Evolutionary conservation across 2,329 filamentous ascomycete genomes (phyloP).

Genomic region (Tolypocladium nubicola): DNA sequence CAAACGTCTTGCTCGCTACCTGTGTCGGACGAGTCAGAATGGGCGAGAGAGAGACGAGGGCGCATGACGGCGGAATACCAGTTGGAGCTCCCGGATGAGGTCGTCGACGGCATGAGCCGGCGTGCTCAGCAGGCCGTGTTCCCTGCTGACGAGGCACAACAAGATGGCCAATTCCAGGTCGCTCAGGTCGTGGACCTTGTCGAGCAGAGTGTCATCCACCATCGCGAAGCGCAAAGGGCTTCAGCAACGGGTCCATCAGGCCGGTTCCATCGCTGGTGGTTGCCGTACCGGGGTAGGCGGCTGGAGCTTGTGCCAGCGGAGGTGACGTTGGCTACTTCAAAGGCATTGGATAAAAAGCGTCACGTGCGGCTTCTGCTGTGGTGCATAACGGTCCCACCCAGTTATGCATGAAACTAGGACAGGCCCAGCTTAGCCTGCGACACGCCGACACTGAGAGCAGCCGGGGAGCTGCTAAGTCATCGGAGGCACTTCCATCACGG

Average conservation of each 20-base stretch:
- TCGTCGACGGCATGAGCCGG: conserved; percentile 50
- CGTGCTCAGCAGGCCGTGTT: conserved; percentile 84
- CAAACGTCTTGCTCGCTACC: conserved; percentile 62
- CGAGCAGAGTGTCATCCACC: conserved; percentile 51
- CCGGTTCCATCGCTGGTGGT: not conserved
- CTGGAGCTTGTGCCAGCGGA: not conserved
- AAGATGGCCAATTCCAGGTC: conserved; percentile 83
- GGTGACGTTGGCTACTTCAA: not conserved
- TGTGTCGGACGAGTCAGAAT: conserved; percentile 17
- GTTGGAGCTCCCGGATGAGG: conserved; percentile 61
- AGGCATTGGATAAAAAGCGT: not conserved
- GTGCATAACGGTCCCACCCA: not conserved
- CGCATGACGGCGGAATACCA: conserved; percentile 34
- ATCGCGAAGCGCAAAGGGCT: conserved; percentile 27
- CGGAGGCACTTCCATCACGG: not conserved
- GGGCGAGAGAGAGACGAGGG: not conserved
- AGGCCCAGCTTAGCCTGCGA: not conserved
- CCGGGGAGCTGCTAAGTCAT: not conserved
- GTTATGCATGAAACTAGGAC: not conserved
- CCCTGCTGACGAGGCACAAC: conserved; percentile 67
- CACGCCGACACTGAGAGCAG: not conserved
- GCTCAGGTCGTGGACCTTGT: conserved; percentile 66
- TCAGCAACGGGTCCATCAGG: conserved; percentile 15
- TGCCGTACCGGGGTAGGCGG: not conserved
- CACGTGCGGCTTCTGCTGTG: conserved; percentile 3